Percentiles rank a stretch among this genome's conserved stretches.
phyloP scores from a whole-genome alignment of 2,329 filamentous ascomycete genomes.

The Rhynchosporium secalis region DNA sequence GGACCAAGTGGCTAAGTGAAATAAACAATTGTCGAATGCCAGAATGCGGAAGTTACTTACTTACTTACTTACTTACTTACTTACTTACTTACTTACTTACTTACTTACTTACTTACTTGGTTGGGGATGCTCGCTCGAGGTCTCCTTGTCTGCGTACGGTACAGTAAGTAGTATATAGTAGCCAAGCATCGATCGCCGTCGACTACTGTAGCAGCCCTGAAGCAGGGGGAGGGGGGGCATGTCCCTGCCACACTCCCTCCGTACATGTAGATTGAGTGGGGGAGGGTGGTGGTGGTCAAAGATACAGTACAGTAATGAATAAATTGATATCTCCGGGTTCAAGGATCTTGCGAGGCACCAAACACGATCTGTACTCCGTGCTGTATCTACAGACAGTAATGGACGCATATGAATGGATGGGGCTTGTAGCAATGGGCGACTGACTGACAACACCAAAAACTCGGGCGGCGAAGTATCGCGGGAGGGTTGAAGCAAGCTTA shows the following conservation, averaged over 20 bases:
- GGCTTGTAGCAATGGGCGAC: conserved; percentile 12
- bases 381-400: too few species aligned
- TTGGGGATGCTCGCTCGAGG: too few species aligned
- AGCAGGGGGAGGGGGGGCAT: not conserved
- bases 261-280: not conserved
- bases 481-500: conserved; percentile 25
- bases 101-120: too few species aligned
- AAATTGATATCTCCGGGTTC: conserved; percentile 25
- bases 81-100: too few species aligned
- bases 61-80: too few species aligned
- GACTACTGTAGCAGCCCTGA: conserved; percentile 16
- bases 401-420: too few species aligned
- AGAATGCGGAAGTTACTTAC: conserved; percentile 25
- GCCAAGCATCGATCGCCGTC: conserved; percentile 30
- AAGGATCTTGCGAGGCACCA: conserved; percentile 37
- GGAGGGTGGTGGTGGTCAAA: conserved; percentile 25
- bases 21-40: conserved; percentile 27
- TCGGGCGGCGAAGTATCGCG: conserved; percentile 13
- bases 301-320: conserved; percentile 19
- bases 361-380: conserved; percentile 32
- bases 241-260: too few species aligned
- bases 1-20: conserved; percentile 17
- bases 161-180: not conserved
- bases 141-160: too few species aligned
- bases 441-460: not conserved